Percentiles rank a stretch among this genome's conserved stretches.
phyloP scores from a whole-genome alignment of 2,329 filamentous ascomycete species.

The Pseudocercospora pini-densiflorae region DNA sequence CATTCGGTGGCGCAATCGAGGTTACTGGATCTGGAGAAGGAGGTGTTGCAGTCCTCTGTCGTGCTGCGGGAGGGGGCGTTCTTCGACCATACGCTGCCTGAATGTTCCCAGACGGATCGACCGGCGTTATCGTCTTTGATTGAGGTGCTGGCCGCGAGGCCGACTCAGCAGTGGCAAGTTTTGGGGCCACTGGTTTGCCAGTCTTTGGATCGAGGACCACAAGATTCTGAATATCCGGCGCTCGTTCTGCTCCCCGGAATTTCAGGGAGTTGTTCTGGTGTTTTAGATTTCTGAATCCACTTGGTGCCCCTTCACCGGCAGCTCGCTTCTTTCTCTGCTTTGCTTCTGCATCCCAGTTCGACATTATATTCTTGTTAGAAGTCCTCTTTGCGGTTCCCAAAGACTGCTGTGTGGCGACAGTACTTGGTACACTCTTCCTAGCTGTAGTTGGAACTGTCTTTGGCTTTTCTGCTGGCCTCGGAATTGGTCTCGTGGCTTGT shows the following conservation, averaged over 20 bases:
- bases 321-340: conserved; percentile 28
- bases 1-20: not conserved
- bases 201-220: conserved; percentile 37
- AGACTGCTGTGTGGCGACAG: not conserved
- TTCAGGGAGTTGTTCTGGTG: conserved; percentile 31
- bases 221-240: conserved; percentile 35
- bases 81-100: conserved; percentile 18
- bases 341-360: conserved; percentile 20
- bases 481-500: not conserved
- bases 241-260: conserved; percentile 32
- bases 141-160: not conserved
- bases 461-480: not conserved
- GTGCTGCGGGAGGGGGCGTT: conserved; percentile 14
- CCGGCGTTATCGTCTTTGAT: not conserved
- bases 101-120: conserved; percentile 8
- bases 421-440: conserved; percentile 23
- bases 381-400: conserved; percentile 9
- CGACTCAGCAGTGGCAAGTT: not conserved
- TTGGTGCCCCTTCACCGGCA: conserved; percentile 26
- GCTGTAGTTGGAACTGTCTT: conserved; percentile 11
- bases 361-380: conserved; percentile 19
- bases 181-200: conserved; percentile 27
- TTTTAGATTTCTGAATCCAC: conserved; percentile 30
- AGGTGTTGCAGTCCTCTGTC: not conserved
- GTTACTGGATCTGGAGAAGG: not conserved